Base-by-base conservation (phyloP, 2,329 filamentous ascomycete species). In the Aspergillus quadrilineatus region DNA sequence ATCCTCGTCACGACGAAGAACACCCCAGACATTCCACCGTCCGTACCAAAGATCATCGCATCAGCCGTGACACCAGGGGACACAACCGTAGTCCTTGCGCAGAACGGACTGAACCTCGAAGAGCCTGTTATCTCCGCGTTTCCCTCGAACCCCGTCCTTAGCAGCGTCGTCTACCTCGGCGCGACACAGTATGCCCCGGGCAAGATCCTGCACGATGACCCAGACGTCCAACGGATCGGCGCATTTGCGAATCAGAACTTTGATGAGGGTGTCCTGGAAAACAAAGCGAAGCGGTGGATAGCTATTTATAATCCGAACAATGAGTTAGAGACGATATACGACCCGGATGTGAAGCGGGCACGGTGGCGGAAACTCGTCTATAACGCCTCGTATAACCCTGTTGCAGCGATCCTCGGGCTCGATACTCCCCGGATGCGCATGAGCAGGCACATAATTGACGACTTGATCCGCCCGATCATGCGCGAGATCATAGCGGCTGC, bases 41-140 rank as follows among this genome's bases (percentile, higher is more conserved):
- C 71, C 0, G 69, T 82, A 0, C 64, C 74, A 60, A 77, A 82
- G 1, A 64, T 85, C 37, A 78, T 86, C 39, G 63, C 67, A 0
- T 80, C 82, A 0, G 82, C 82, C 3, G 72, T 87, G 0, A 82
- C 80, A 0, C 74, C 77, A 0, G 75, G 74, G 1, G 69, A 78
- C 30, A 84, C 83, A 0, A 75, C 75, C 29, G 80, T 87, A 43
- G 73, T 85, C 0, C 76, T 87, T 4, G 70, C 83, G 6, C 85
- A 87, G 60, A 87, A 87, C 62, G 84, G 84, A 1, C 72, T 87
- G 15, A 85, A 86, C 63, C 86, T 87, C 61, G 82, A 87, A 60
- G 78, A 75, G 45, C 82, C 83, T 0, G 63, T 86, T 28, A 64
- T 82, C 15, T 55, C 65, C 0, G 67, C 71, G 0, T 85, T 85